Evolutionary conservation across 108 stramenopile species (phyloP), one percentile per base, ranked within the genome.

Genomic region (Stephanodiscus minutulus): DNA sequence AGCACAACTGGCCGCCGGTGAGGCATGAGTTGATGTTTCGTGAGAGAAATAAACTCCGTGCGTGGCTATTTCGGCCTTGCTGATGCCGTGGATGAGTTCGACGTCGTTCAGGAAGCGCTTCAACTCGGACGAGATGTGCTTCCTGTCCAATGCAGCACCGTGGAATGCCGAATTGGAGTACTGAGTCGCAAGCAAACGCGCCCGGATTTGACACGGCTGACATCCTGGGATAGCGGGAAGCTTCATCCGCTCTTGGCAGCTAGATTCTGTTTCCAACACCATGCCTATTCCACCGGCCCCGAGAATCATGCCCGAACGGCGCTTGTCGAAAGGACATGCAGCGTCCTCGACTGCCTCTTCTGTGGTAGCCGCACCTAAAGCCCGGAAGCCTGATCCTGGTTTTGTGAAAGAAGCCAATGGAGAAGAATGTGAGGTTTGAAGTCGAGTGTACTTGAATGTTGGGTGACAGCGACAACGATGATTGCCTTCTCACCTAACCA

Each of bases 11-110:
- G 86, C 80, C 35, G 89, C 91, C 60, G 83, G 76, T 0, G 96
- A 92, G 6, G 96, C 95, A 77, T 98, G 96, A 20, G 98, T 98
- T 49, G 88, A 89, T 9, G 98, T 98, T 70, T 98, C 98, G 70
- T 98, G 98, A n/a, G 94, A 94, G 73, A 97, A 95, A 79, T 98
- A 98, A 5, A 96, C 94, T 43, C 98, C 98, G 65, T 96, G 91
- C 13, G 79, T 81, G 5, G 96, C 96, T 46, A 98, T 90, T 57
- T 95, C 92, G 48, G 87, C 85, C 73, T 95, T 91, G 64, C 89
- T 83, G 48, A 98, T 94, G 28, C 95, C 94, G 70, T 94, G 93
- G 59, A 92, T 75, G n/a, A 89, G 52, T 64, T 97, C 89, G 46
- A 98, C 75, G 63, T 93, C 93, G 29, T 50, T 81, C 25, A 98